Evolutionary conservation across 257 asterid genomes (phyloP), one percentile per base, ranked within the genome.

Genomic region (Solanum tacnaense): DNA sequence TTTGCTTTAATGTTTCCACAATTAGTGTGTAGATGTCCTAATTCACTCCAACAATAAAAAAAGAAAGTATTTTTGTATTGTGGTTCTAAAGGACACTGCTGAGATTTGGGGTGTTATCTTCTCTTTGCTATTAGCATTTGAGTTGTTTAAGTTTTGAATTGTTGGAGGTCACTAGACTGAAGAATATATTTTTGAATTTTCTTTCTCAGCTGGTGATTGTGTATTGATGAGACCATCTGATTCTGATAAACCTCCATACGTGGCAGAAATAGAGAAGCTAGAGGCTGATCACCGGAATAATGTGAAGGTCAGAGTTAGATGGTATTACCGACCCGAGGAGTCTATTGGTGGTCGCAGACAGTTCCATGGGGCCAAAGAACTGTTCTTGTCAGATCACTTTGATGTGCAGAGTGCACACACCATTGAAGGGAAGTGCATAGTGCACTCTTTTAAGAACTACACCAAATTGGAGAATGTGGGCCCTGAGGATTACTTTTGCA

Each of bases 391-490:
- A 5, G 98, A 95, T 90, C 98, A 95, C 85, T 93, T 56, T 56
- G 98, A 95, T 84, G 91, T 93, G 76, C 98, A 95, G 91, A 95
- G 98, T 89, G 98, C 98, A 68, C 95, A 95, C 91, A 94, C 98
- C 68, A 95, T 95, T 74, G 98, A 95, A 75, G 98, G 96, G 46
- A 95, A 95, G 93, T 95, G 98, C 92, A 92, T 91, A 10, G 98
- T 95, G 91, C 98, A 95, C 92, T 81, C 94, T 32, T 94, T 94
- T 88, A 94, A 95, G 93, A 94, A 92, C 94, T 95, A 95, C 90
- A 94, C 95, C 88, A 94, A 94, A 92, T 94, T 95, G 8, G 96
- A 94, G 91, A 94, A 95, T 88, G 98, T 95, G 86, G 98, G 95
- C 21, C 84, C 94, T 3, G 98, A 95, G 90, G 98, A 95, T 89